These are phyloP conservation scores for Cystobasidium pallidum DNA, from an alignment of 1,284 basidiomycete species.

Conservation along the genomic window DNA sequence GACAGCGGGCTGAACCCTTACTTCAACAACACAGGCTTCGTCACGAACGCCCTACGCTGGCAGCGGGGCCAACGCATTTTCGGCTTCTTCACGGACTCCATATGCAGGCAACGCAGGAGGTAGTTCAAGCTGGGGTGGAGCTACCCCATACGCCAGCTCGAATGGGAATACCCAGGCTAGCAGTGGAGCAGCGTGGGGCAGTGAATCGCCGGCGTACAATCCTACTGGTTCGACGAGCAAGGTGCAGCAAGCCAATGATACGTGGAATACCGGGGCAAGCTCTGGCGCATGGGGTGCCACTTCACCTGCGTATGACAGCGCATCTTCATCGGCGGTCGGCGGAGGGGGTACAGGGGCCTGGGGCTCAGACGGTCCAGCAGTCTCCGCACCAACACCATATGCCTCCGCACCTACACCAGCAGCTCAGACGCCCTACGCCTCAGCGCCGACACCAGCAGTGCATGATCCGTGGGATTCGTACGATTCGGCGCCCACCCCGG, in stretches of 20 bases:
- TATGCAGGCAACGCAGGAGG: slow-evolving; percentile 61
- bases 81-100: slow-evolving; percentile 61
- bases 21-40: slow-evolving; percentile 40
- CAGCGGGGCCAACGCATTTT: slow-evolving; percentile 44
- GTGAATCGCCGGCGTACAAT: slow-evolving; percentile 22
- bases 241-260: slow-evolving; percentile 15
- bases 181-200: slow-evolving; percentile 36
- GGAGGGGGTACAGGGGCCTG: slow-evolving; percentile 15
- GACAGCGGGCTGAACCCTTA: slow-evolving; percentile 15
- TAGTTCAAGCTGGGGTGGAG: slow-evolving; percentile 40
- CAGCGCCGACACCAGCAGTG: slow-evolving; percentile 50
- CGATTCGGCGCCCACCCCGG: slow-evolving; percentile 45
- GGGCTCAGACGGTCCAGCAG: slow-evolving; percentile 36
- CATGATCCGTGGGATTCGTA: slow-evolving; percentile 34
- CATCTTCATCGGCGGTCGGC: slow-evolving; percentile 27
- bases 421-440: slow-evolving; percentile 51
- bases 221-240: not conserved
- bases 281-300: slow-evolving; percentile 33
- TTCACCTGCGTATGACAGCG: slow-evolving; percentile 17
- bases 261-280: slow-evolving; percentile 17
- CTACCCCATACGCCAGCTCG: slow-evolving; percentile 22
- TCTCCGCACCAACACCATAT: slow-evolving; percentile 48
- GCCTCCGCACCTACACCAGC: slow-evolving; percentile 50
- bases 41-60: slow-evolving; percentile 45
- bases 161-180: slow-evolving; percentile 14